These are phyloP conservation scores for Goffeauzyma gilvescens DNA, from an alignment of 768 basidiomycete species.

Conservation along the genomic window DNA sequence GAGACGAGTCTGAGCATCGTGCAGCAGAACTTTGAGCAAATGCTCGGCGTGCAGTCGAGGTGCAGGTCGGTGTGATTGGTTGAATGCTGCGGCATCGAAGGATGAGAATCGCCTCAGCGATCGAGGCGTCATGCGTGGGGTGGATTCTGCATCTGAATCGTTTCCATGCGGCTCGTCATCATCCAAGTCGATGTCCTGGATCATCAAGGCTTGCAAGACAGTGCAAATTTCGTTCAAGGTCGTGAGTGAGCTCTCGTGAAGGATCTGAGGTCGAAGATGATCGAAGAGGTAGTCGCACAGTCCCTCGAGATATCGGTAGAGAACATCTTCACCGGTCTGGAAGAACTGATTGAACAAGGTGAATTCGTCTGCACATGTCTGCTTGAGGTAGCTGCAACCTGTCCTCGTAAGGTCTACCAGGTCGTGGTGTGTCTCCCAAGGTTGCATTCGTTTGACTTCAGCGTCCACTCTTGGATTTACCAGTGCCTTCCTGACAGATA, in stretches of 20 bases:
- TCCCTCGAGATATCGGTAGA: slow-evolving; percentile 68
- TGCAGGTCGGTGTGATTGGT: slow-evolving; percentile 28
- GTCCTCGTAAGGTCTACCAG: slow-evolving; percentile 55
- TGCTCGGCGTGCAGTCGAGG: slow-evolving; percentile 57
- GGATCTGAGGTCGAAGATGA: slow-evolving; percentile 80
- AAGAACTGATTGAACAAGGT: slow-evolving; percentile 70
- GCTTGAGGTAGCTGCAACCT: slow-evolving; percentile 82
- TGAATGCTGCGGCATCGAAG: slow-evolving; percentile 2
- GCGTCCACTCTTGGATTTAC: slow-evolving; percentile 54
- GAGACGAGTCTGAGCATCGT: slow-evolving; percentile 85
- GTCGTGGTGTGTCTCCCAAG: slow-evolving; percentile 37
- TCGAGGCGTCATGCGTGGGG: too few species aligned
- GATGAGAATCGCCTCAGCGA: slow-evolving; percentile 1
- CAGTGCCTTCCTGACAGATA: slow-evolving; percentile 50
- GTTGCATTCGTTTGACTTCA: slow-evolving; percentile 69
- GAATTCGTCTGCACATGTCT: slow-evolving; percentile 79
- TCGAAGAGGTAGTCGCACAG: slow-evolving; percentile 90
- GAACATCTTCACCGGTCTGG: slow-evolving; percentile 48
- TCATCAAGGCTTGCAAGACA: slow-evolving; percentile 87
- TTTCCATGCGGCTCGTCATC: slow-evolving; percentile 6
- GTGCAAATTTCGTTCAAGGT: slow-evolving; percentile 89
- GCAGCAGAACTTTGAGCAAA: slow-evolving; percentile 69
- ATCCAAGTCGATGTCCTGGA: slow-evolving; percentile 45
- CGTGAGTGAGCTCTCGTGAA: slow-evolving; percentile 74
- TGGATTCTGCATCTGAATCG: too few species aligned